These are phyloP conservation scores for Metschnikowia picachoensis DNA, from an alignment of 805 yeast species.

Conservation along the genomic window DNA sequence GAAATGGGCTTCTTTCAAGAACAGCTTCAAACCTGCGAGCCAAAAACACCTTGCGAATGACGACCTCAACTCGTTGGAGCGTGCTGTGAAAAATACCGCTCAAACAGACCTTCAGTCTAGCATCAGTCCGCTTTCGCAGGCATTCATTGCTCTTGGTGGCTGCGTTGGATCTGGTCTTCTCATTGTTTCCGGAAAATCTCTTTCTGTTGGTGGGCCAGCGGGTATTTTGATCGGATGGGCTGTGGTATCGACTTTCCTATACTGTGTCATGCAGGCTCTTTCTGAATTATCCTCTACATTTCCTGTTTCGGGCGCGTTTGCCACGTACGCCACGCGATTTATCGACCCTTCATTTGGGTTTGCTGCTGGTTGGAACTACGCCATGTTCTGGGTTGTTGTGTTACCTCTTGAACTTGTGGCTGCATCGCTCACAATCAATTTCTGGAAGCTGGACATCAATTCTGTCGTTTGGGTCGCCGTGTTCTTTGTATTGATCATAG, in stretches of 20 bases:
- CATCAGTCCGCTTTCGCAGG: constrained; percentile 18
- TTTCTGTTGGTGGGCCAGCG: constrained; percentile 34
- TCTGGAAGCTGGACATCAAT: constrained; percentile 37
- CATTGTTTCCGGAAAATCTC: constrained; percentile 38
- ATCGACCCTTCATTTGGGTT: constrained; percentile 44
- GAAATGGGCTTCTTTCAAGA: constrained; percentile 11
- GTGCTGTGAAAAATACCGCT: constrained; percentile 14
- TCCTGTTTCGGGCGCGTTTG: constrained; percentile 41
- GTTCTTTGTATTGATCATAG: constrained; percentile 35
- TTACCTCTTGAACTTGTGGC: constrained; percentile 43
- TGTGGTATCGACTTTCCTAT: constrained; percentile 36
- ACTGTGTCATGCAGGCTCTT: constrained; percentile 42
- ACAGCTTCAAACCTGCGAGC: constrained; percentile 16
- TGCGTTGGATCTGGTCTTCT: constrained; percentile 42
- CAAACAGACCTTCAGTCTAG: constrained; percentile 11
- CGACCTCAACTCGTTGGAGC: constrained; percentile 13
- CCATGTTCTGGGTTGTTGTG: constrained; percentile 42
- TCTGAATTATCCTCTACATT: constrained; percentile 37
- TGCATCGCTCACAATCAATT: constrained; percentile 36
- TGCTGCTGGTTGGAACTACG: constrained; percentile 45
- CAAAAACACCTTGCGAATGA: not conserved
- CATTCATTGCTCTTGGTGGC: constrained; percentile 39
- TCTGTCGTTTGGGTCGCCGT: constrained; percentile 41
- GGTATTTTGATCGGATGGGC: constrained; percentile 39
- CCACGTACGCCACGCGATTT: constrained; percentile 38